Percentiles rank a stretch among this genome's conserved stretches.
phyloP scores from a whole-genome alignment of 257 asterid species.

The Leonotis leonurus region DNA sequence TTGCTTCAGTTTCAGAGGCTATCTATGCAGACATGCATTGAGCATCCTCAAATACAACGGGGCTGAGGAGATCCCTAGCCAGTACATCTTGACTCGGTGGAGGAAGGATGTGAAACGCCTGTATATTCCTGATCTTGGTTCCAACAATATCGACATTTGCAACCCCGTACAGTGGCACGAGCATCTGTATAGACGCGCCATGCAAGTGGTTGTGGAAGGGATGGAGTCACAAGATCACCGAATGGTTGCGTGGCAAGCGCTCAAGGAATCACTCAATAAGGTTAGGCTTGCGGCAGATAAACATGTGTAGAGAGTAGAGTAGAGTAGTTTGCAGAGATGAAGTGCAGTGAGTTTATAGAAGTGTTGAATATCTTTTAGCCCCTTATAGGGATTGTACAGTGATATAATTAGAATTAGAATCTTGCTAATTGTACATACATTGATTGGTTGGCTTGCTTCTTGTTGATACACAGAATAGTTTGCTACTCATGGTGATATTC shows the following conservation, averaged over 20 bases:
- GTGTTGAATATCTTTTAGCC: background rate
- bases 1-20: constrained; percentile 44
- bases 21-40: constrained; percentile 46
- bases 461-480: background rate
- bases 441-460: background rate
- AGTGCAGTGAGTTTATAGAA: background rate
- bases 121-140: constrained; percentile 30
- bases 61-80: constrained; percentile 36
- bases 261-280: constrained; percentile 42
- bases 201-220: constrained; percentile 49
- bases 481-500: background rate
- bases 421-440: constrained; percentile 16
- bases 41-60: constrained; percentile 29
- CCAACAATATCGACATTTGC: constrained; percentile 33
- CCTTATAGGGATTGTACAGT: constrained; percentile 12
- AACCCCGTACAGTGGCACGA: constrained; percentile 48
- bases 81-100: constrained; percentile 44
- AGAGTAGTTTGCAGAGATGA: background rate
- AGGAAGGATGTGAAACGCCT: constrained; percentile 43
- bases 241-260: constrained; percentile 44
- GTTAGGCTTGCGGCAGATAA: constrained; percentile 37
- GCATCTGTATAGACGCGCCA: constrained; percentile 40
- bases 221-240: constrained; percentile 38
- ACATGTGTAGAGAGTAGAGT: constrained; percentile 13
- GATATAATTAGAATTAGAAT: no score